A percentile compares a stretch with the other conserved stretches of the same genome.
Evolutionary conservation across 169 alveolate species (phyloP).

Genomic region (Babesia caballi): DNA sequence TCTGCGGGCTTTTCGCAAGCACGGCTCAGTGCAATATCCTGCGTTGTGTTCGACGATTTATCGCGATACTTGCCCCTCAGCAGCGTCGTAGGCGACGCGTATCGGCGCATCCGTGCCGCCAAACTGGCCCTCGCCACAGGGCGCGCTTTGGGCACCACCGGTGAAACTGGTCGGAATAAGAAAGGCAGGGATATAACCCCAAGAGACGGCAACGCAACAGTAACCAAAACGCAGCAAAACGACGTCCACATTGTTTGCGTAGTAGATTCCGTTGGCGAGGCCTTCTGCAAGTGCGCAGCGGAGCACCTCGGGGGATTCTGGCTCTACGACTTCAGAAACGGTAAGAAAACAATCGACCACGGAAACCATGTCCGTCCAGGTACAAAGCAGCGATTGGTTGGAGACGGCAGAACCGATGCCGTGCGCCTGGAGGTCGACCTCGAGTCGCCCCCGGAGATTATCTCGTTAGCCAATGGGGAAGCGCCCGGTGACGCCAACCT

Average conservation of each 20-base stretch:
- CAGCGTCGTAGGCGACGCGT: neutral
- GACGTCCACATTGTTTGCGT: slow-evolving; percentile 38
- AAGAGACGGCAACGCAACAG: neutral
- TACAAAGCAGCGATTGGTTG: slow-evolving; percentile 40
- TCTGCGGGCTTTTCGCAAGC: neutral
- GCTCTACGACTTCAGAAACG: slow-evolving; percentile 45
- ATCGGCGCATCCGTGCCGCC: neutral
- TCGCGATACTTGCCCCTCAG: slow-evolving; percentile 1
- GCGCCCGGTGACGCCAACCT: neutral
- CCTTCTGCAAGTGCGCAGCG: slow-evolving; percentile 26
- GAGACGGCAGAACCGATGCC: slow-evolving; percentile 52
- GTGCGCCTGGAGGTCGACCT: slow-evolving; percentile 57
- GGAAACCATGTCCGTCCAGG: slow-evolving; percentile 8
- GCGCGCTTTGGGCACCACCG: neutral
- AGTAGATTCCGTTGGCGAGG: slow-evolving; percentile 23
- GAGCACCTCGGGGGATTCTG: slow-evolving; percentile 32
- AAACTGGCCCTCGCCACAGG: neutral
- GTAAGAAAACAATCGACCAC: neutral
- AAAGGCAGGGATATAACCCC: neutral
- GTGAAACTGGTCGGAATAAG: neutral
- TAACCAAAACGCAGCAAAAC: neutral
- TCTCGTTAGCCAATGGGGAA: neutral
- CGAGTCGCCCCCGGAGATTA: slow-evolving; percentile 13
- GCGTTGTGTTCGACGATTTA: slow-evolving; percentile 26
- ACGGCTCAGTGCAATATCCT: neutral